phyloP scores from a whole-genome alignment of 805 yeast species.

The Kuraishia piskuri region DNA sequence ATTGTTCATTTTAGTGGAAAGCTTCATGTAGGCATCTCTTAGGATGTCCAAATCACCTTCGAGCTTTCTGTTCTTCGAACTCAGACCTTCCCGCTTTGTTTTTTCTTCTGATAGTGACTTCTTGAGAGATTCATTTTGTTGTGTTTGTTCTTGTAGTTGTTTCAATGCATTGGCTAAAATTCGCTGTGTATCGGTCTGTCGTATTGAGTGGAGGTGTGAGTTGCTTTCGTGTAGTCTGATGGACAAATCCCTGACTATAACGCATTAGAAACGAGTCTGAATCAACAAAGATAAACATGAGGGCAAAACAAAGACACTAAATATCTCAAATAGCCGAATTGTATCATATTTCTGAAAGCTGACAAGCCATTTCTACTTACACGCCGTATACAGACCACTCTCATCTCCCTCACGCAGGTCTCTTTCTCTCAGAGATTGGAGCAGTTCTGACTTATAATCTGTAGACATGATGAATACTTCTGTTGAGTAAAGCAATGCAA shows the following conservation, averaged over 20 bases:
- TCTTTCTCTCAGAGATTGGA: not conserved
- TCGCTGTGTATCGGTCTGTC: not conserved
- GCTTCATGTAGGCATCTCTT: not conserved
- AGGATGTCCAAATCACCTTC: not conserved
- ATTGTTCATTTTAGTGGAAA: not conserved
- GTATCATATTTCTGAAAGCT: too few species aligned
- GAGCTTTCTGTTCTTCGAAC: not conserved
- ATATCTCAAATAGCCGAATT: too few species aligned
- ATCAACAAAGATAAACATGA: too few species aligned
- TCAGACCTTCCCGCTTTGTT: not conserved
- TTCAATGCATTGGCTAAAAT: not conserved
- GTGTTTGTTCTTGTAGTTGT: not conserved
- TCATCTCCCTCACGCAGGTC: not conserved
- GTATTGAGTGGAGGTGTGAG: not conserved
- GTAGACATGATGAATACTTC: not conserved
- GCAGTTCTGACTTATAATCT: not conserved
- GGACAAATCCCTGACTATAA: not conserved
- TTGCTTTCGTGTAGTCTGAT: not conserved
- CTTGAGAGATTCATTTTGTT: not conserved
- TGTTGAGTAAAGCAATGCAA: too few species aligned
- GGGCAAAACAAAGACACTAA: too few species aligned
- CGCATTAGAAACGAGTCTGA: too few species aligned
- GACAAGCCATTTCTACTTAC: conserved; percentile 1
- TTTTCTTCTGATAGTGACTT: not conserved
- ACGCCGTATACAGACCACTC: not conserved